Percentiles rank a stretch among this genome's conserved stretches.
phyloP scores from a whole-genome alignment of 2,329 filamentous ascomycete species.

The Domatiomyces globalis region DNA sequence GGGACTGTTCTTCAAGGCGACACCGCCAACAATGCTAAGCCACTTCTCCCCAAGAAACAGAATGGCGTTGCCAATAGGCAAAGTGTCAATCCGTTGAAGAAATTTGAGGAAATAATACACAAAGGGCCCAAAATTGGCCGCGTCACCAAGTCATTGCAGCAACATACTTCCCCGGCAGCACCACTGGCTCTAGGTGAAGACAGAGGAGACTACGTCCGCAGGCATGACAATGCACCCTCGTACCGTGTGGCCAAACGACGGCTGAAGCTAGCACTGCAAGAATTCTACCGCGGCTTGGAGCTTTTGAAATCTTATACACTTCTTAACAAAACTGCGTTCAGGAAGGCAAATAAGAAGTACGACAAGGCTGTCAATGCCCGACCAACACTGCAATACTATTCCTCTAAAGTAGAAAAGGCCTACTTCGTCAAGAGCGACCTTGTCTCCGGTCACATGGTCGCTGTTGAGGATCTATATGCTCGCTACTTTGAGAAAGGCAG shows the following conservation, averaged over 20 bases:
- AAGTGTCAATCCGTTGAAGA: neutral
- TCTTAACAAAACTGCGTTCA: conserved; percentile 81
- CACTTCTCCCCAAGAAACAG: neutral
- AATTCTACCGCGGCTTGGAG: conserved; percentile 85
- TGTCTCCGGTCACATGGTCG: conserved; percentile 63
- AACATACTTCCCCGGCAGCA: conserved; percentile 1
- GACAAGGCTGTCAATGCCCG: conserved; percentile 77
- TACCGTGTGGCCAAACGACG: conserved; percentile 84
- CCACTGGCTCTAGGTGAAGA: neutral
- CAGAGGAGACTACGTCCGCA: neutral
- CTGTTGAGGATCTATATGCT: conserved; percentile 81
- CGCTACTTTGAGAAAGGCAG: conserved; percentile 90
- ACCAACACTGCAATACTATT: conserved; percentile 68
- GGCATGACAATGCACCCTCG: conserved; percentile 26
- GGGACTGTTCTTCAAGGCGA: conserved; percentile 8
- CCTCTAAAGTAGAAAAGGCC: conserved; percentile 76
- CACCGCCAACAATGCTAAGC: conserved; percentile 20
- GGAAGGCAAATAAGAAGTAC: conserved; percentile 98
- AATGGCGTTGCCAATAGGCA: neutral
- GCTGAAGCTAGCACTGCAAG: conserved; percentile 77
- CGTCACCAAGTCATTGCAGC: conserved; percentile 9
- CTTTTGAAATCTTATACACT: conserved; percentile 82
- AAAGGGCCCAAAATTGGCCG: neutral
- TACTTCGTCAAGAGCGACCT: conserved; percentile 86
- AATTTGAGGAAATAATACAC: neutral